Conservation (phyloP, 257 asterid species). For the Nicotiana tomentosiformis region DNA sequence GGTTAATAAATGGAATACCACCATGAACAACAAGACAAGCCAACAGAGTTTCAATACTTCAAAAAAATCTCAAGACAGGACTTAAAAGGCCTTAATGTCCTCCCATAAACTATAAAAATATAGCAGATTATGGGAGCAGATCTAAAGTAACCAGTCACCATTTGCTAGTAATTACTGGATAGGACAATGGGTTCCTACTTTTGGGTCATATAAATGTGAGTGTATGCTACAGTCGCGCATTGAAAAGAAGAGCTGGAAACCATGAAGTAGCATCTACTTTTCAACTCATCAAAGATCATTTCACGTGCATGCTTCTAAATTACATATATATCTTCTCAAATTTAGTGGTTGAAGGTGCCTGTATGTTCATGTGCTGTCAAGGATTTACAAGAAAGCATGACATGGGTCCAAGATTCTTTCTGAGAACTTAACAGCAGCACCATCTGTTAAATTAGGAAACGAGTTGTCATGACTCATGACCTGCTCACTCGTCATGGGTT, state of each 20-base stretch:
- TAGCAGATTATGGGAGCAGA: neutral
- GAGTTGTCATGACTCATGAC: too few species aligned
- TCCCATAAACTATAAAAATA: neutral
- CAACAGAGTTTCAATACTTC: neutral
- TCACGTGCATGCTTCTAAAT: neutral
- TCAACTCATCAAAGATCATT: neutral
- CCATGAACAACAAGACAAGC: neutral
- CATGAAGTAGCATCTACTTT: neutral
- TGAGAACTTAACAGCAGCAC: too few species aligned
- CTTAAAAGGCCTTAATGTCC: neutral
- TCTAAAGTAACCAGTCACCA: neutral
- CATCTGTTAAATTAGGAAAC: too few species aligned
- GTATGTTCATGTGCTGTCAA: too few species aligned
- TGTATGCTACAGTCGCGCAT: neutral
- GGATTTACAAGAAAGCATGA: too few species aligned
- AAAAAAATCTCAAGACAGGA: neutral
- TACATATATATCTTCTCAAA: too few species aligned
- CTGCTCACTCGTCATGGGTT: too few species aligned
- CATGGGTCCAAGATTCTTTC: too few species aligned
- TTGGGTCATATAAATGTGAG: neutral
- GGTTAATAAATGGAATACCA: conserved; percentile 10
- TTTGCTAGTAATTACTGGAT: neutral
- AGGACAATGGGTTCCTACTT: neutral
- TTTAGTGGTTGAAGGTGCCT: too few species aligned
- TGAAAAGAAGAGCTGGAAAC: neutral